Evolutionary conservation across 2,329 filamentous ascomycete species (phyloP), one percentile per base, ranked within the genome.

Genomic region (Aspergillus sp.): DNA sequence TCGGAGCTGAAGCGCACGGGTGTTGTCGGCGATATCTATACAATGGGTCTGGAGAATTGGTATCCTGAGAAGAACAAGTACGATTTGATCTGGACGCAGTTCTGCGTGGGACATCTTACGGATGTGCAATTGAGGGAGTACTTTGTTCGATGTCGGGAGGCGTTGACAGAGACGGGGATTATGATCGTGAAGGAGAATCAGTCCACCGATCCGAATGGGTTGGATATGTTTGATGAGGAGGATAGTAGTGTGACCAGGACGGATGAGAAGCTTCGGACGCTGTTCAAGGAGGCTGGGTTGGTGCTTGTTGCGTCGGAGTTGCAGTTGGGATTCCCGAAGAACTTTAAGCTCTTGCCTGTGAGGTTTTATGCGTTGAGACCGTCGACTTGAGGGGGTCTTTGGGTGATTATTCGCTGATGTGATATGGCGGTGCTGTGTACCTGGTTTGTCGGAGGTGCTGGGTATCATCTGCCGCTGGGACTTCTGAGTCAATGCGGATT

Each of bases 81-180:
- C 75, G 89, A 93, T 72, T 75, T 96, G 49, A 87, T 97, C 62
- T 96, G 91, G 91, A 89, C 86, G 55, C 93, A 97, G 75, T 96
- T 93, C 92, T 97, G 92, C 75, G 76, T 94, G 7, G 90, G 91
- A 23, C 89, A 97, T 74, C 79, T 96, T 57, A 92, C 85, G 0
- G 92, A 96, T 71, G 77, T 76, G 7, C 87, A 96, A 73, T 73
- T 97, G 3, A 80, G 90, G 1, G 78, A 78, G 2, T 96, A 88
- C 69, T 76, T 97, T 15, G 67, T 78, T 58, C 81, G 85, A 25
- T 90, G 90, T 72, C 83, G 82, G 51, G 67, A 74, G 0, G 80
- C 80, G 0, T 68, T 89, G 62, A 67, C 73, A 51, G 57, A 74
- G 17, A 71, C 65, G 10, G 80, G 80, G 1, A 69, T 81, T 50